These are phyloP conservation scores for Kodamaea laetipori DNA, from an alignment of 805 yeast species.

Conservation along the genomic window DNA sequence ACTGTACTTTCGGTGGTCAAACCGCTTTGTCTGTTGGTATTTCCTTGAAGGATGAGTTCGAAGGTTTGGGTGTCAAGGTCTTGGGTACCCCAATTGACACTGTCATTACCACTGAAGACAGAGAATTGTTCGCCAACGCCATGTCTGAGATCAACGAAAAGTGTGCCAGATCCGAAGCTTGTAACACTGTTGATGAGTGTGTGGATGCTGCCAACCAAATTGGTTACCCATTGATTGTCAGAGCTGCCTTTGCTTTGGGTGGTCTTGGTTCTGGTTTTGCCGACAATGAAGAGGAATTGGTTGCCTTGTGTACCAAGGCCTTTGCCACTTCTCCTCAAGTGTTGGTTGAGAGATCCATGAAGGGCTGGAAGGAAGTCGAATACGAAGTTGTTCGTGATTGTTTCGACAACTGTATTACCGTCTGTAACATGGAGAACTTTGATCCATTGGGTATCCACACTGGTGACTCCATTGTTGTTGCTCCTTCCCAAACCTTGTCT, in stretches of 20 bases:
- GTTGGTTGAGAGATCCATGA: conserved; percentile 92
- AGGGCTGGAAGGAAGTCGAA: conserved; percentile 99
- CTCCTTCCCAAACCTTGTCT: conserved; percentile 95
- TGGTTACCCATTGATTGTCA: conserved; percentile 93
- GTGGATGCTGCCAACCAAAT: conserved; percentile 79
- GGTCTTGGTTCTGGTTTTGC: conserved; percentile 99
- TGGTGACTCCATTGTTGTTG: conserved; percentile 98
- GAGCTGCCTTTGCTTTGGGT: conserved; percentile 97
- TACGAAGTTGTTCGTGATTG: conserved; percentile 99
- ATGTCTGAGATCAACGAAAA: conserved; percentile 95
- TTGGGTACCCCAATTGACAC: conserved; percentile 97
- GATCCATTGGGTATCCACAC: conserved; percentile 99
- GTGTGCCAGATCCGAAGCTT: conserved; percentile 92
- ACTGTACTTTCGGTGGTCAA: conserved; percentile 98
- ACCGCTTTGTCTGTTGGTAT: conserved; percentile 97
- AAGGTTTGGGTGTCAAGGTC: conserved; percentile 86
- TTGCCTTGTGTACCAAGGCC: conserved; percentile 83
- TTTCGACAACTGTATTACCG: conserved; percentile 96
- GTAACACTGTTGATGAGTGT: conserved; percentile 79
- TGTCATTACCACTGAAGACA: conserved; percentile 95
- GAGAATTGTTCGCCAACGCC: conserved; percentile 92
- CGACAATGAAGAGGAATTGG: conserved; percentile 77
- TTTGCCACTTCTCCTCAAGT: conserved; percentile 97
- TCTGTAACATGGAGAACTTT: conserved; percentile 98
- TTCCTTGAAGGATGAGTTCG: conserved; percentile 92